These are phyloP conservation scores for Monosporascus cannonballus DNA, from an alignment of 2,329 filamentous ascomycete species.

Conservation along the genomic window DNA sequence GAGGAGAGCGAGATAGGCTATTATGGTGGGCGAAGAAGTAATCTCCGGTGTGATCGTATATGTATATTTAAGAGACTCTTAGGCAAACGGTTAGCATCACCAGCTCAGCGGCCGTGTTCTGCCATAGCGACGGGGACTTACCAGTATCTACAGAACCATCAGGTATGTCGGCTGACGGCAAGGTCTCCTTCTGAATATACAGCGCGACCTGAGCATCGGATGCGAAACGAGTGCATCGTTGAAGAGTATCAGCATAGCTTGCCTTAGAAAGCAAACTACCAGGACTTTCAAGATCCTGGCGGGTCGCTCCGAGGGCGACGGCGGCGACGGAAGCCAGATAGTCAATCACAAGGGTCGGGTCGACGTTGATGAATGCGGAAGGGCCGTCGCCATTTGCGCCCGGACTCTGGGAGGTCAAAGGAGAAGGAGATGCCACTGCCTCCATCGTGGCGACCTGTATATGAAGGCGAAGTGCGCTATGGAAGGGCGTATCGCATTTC, in stretches of 20 bases:
- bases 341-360: constrained; percentile 64
- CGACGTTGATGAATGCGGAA: constrained; percentile 50
- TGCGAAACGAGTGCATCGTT: constrained; percentile 84
- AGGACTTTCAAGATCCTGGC: constrained; percentile 70
- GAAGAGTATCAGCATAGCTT: constrained; percentile 71
- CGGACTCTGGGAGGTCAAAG: constrained; percentile 34
- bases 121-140: constrained; percentile 23
- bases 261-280: constrained; percentile 77
- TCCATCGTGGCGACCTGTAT: constrained; percentile 39
- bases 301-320: constrained; percentile 67
- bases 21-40: constrained; percentile 70
- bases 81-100: constrained; percentile 19
- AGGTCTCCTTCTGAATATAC: constrained; percentile 82
- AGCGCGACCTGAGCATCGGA: constrained; percentile 80
- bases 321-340: constrained; percentile 66
- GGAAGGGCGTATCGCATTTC: constrained; percentile 16
- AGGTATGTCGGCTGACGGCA: constrained; percentile 45
- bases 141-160: constrained; percentile 41
- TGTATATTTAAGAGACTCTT: constrained; percentile 52
- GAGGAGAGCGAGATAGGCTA: constrained; percentile 79
- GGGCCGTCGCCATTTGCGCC: constrained; percentile 40
- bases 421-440: constrained; percentile 41
- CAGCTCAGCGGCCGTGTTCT: not conserved
- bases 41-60: constrained; percentile 82
- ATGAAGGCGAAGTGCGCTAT: constrained; percentile 10